Conservation (phyloP, 805 yeast species). For the Monosporozyma siamensis region DNA sequence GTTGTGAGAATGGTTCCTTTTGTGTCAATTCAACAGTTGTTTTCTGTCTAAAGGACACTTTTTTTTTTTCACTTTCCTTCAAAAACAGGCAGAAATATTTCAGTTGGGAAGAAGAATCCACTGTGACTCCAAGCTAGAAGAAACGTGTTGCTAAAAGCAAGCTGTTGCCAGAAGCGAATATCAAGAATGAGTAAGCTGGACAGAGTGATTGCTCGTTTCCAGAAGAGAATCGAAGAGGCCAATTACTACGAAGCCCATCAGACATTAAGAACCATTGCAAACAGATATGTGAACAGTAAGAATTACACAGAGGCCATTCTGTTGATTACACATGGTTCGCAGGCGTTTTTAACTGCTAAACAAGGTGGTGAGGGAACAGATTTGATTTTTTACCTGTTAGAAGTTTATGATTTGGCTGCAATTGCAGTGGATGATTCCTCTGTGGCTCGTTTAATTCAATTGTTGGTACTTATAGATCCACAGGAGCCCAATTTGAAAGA, state of each 20-base stretch:
- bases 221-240: slow-evolving; percentile 56
- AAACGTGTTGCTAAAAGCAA: no score
- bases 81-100: no score
- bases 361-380: slow-evolving; percentile 81
- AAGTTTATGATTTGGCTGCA: slow-evolving; percentile 49
- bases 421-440: slow-evolving; percentile 35
- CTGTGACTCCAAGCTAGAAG: no score
- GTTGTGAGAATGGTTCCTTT: no score
- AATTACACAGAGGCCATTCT: slow-evolving; percentile 66
- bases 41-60: no score
- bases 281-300: slow-evolving; percentile 64
- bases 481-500: slow-evolving; percentile 55
- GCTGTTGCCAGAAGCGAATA: no score
- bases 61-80: no score
- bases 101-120: no score
- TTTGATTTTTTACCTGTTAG: slow-evolving; percentile 60
- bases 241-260: slow-evolving; percentile 95
- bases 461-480: slow-evolving; percentile 37
- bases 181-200: not conserved
- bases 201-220: slow-evolving; percentile 43
- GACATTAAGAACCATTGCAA: slow-evolving; percentile 80
- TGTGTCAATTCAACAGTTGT: no score
- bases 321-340: slow-evolving; percentile 60
- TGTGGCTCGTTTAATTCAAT: slow-evolving; percentile 40
- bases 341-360: slow-evolving; percentile 53